Evolutionary conservation across 805 yeast genomes (phyloP), one percentile per base, ranked within the genome.

Genomic region (Starmera caribaea): DNA sequence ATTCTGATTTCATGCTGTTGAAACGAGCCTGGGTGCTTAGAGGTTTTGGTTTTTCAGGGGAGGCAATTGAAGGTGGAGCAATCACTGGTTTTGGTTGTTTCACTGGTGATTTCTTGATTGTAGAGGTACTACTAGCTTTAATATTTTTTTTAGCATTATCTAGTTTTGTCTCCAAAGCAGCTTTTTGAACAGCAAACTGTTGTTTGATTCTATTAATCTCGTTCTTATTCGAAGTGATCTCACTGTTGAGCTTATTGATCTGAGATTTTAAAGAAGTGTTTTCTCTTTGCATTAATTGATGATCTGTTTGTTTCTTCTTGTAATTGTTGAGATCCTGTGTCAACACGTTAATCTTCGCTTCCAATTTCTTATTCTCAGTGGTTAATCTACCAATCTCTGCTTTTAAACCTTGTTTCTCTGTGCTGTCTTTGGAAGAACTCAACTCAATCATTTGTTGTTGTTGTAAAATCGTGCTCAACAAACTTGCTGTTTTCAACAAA

Each of bases 221-320:
- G 30, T 50, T 51, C 27, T 50, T 54, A 9, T 58, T 39, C 11
- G 47, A 46, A 24, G 54, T 57, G 5, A 63, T 28, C 32, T 63
- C 64, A 4, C 55, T 37, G n/a, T 56, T 61, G 26, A 65, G 37
- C 40, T 54, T 59, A 13, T 56, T 43, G 6, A 64, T 38, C 42
- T 63, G 68, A 13, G 51, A 55, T 44, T 63, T 66, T 21, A 65
- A 46, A 4, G 49, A 33, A n/a, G 56, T 38, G 37, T 58, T 58
- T 38, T 63, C 67, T 37, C 55, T 55, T 16, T 49, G 50, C 9
- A 50, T 33, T 1, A 39, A 28, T 14, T 35, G 24, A 21, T 47
- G 47, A 9, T 39, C 38, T 11, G 47, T 15, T 1, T 45, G 29
- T 37, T 49, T 51, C 43, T 53, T 53, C 46, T 51, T 55, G 49